Base-by-base conservation (phyloP, 495 filamentous ascomycete species). In the Penicillium lagena region DNA sequence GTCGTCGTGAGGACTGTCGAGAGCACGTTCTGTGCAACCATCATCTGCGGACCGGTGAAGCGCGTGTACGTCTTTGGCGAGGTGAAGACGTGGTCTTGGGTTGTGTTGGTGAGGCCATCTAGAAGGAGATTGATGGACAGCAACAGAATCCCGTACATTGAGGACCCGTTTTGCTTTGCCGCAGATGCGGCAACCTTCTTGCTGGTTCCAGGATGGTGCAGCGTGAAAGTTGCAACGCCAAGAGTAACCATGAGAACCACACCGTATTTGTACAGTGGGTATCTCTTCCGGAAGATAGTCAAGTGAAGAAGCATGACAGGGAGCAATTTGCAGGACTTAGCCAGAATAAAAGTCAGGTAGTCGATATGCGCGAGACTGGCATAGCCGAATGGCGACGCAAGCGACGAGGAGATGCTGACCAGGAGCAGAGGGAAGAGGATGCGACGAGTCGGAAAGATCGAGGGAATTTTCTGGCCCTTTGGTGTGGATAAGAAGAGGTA, bases 271-370 rank as follows among this genome's bases (percentile, higher is more conserved):
- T 96, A 97, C 29, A 96, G 68, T 9, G 94, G 93, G 63, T 96
- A 97, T 31, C 80, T 72, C 56, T 86, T 87, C 33, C 86, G 85
- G 76, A 96, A 98, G 27, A 98, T 66, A 12, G 90, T 90, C 57
- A 97, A 73, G 66, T 97, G 91, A 37, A 98, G 78, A 56, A 90
- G 82, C 93, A 98, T 97, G 52, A 98, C 91, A 4, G 93, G 93
- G 9, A 98, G 82, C 12, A 98, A 78, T 66, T 98, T 98, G 85
- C 93, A 98, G 40, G 81, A 86, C 64, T 98, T 98, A 51, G 93
- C 94, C 17, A 98, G 87, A 63, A 96, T 91, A 72, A 90, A 98
- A 14, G 93, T 98, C 59, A 98, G 85, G 75, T 97, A 98, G 77
- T 97, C 93, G 70, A 97, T 91, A 64, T 98, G 91, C 32, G 82